These are phyloP conservation scores for Lathyrus tuberosus DNA, from an alignment of 306 rosid genomes.

Conservation along the genomic window DNA sequence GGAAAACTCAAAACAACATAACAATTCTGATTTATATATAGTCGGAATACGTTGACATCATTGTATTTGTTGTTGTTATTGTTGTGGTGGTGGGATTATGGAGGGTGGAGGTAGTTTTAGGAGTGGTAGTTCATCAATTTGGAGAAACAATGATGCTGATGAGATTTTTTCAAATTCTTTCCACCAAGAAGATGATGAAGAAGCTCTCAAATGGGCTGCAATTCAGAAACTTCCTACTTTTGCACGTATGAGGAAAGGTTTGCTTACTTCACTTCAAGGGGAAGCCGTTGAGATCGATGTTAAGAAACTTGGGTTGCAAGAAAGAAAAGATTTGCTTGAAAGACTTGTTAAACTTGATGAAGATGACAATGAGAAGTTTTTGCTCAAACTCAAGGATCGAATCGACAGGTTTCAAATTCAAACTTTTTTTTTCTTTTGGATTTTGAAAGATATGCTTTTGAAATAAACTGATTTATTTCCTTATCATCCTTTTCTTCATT, in stretches of 20 bases:
- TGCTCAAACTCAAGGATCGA: slow-evolving; percentile 71
- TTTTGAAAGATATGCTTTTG: too few species aligned
- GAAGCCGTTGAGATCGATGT: slow-evolving; percentile 64
- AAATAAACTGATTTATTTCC: neutral
- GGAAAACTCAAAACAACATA: neutral
- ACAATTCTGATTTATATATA: neutral
- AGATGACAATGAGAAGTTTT: slow-evolving; percentile 79
- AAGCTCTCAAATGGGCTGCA: slow-evolving; percentile 58
- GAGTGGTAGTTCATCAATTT: slow-evolving; percentile 48
- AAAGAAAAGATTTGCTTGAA: slow-evolving; percentile 61
- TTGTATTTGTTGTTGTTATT: neutral
- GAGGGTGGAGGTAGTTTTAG: slow-evolving; percentile 49
- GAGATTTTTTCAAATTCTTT: slow-evolving; percentile 48
- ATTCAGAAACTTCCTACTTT: slow-evolving; percentile 52
- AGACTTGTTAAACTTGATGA: slow-evolving; percentile 71
- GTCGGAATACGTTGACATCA: too few species aligned
- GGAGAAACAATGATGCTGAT: slow-evolving; percentile 46
- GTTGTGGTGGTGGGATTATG: slow-evolving; percentile 17
- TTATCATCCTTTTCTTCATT: slow-evolving; percentile 10
- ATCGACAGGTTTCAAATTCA: slow-evolving; percentile 46
- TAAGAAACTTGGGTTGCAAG: slow-evolving; percentile 64
- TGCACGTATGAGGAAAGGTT: slow-evolving; percentile 51
- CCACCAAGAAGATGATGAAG: slow-evolving; percentile 50
- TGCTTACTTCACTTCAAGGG: slow-evolving; percentile 52
- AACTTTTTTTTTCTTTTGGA: neutral